Evolutionary conservation across 495 filamentous ascomycete species (phyloP), one percentile per base, ranked within the genome.

Genomic region (Aspergillus ostianus): DNA sequence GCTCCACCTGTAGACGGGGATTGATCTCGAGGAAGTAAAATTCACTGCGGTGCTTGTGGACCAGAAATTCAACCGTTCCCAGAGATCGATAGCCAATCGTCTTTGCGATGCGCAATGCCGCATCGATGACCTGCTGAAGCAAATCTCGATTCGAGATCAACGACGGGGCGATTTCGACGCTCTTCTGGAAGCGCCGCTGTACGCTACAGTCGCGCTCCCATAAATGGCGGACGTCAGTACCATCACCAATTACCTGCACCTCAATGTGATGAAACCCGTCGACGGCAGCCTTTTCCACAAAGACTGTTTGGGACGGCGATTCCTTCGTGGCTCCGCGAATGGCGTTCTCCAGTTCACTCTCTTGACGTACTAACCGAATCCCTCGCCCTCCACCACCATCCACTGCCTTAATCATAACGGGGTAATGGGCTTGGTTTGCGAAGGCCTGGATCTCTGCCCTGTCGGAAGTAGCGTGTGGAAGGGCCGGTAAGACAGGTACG

Each of bases 1-100:
- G 81, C 59, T 83, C 81, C 30, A 83, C 80, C 64, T 81, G 85
- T 19, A 87, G 67, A 29, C 85, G 73, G 0, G 85, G 84, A 64
- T 88, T 88, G 74, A 87, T 81, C 66, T 88, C 85, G 5, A 88
- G 69, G 62, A 88, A 88, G 65, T 83, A 88, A 68, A 85, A 85
- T 48, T 84, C 77, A 0, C 65, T 65, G 0, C 68, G 77, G n/a
- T 76, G 63, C 56, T 84, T 81, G 67, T 84, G 80, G 13, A 87
- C 82, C 15, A 88, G 74, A 53, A 82, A 88, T 62, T 87, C 85
- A 49, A 87, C 77, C 0, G 85, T 88, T 0, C 85, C 85, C 1
- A 82, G 78, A 3, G 78, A 82, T 17, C 63, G 69, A 60, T 87
- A 87, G n/a, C 71, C 73, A 64, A 81, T 66, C 55, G 67, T 41